A percentile compares a stretch with the other conserved stretches of the same genome.
These are phyloP conservation scores for Pichia phayaonensis DNA, from an alignment of 805 yeast genomes.

Conservation along the genomic window DNA sequence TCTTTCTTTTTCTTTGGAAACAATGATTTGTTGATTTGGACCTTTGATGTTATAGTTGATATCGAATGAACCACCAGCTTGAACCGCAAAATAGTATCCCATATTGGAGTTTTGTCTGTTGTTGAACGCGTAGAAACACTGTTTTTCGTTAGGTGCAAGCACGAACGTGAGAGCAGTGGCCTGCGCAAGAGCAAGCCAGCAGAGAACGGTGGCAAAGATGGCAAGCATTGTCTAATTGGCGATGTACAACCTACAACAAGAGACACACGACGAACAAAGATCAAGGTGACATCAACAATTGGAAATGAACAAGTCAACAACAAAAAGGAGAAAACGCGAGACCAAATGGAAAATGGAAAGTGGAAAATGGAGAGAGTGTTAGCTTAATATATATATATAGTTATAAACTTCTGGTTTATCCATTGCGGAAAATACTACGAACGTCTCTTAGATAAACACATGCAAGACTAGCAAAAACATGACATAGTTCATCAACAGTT, in stretches of 20 bases:
- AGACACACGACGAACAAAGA: background rate
- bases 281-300: background rate
- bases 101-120: constrained; percentile 50
- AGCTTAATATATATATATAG: too few relatives aligned
- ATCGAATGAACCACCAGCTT: constrained; percentile 73
- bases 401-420: background rate
- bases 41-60: constrained; percentile 59
- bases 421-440: background rate
- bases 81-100: constrained; percentile 78
- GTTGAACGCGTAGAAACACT: constrained; percentile 68
- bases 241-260: background rate
- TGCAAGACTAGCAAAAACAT: constrained; percentile 1
- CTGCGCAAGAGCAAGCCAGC: background rate
- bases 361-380: too few relatives aligned
- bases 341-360: background rate
- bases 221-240: background rate
- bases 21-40: constrained; percentile 49
- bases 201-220: background rate
- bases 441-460: constrained; percentile 5
- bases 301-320: background rate
- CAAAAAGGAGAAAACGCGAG: background rate
- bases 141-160: constrained; percentile 65
- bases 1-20: constrained; percentile 51
- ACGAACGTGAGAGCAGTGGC: constrained; percentile 63
- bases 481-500: constrained; percentile 1